phyloP scores from a whole-genome alignment of 768 basidiomycete genomes.

The Boletus pseudo-olivaceus region DNA sequence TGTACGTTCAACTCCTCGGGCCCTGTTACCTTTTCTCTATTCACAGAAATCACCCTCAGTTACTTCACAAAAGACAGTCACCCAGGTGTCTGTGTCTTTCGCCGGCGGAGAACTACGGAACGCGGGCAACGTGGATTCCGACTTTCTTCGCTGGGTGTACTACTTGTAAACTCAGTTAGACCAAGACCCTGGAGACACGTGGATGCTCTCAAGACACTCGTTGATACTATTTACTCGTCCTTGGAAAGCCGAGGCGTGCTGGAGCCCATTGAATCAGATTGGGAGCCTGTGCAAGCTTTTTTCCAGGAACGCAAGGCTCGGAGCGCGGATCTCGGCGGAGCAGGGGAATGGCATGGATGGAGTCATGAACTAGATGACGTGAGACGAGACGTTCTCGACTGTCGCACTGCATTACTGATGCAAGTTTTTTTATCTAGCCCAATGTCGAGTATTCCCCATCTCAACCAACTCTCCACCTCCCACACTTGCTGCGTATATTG shows the following conservation, averaged over 20 bases:
- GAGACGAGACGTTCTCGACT: slow-evolving; percentile 12
- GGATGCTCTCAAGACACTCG: slow-evolving; percentile 56
- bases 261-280: slow-evolving; percentile 53
- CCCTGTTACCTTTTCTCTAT: background rate
- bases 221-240: slow-evolving; percentile 49
- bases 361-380: slow-evolving; percentile 59
- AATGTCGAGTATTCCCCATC: slow-evolving; percentile 22
- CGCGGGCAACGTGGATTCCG: slow-evolving; percentile 76
- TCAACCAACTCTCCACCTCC: slow-evolving; percentile 66
- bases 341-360: slow-evolving; percentile 68
- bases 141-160: slow-evolving; percentile 72
- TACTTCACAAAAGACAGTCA: slow-evolving; percentile 71
- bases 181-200: slow-evolving; percentile 79
- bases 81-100: slow-evolving; percentile 73
- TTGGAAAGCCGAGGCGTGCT: slow-evolving; percentile 45
- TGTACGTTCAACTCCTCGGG: slow-evolving; percentile 47
- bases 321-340: slow-evolving; percentile 49
- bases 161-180: slow-evolving; percentile 60
- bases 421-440: slow-evolving; percentile 18
- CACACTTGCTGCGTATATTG: slow-evolving; percentile 71
- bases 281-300: slow-evolving; percentile 59
- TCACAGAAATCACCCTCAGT: slow-evolving; percentile 34
- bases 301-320: slow-evolving; percentile 61
- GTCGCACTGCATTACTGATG: background rate
- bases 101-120: slow-evolving; percentile 63